phyloP scores from a whole-genome alignment of 306 rosid species.

The Sophora flavescens region DNA sequence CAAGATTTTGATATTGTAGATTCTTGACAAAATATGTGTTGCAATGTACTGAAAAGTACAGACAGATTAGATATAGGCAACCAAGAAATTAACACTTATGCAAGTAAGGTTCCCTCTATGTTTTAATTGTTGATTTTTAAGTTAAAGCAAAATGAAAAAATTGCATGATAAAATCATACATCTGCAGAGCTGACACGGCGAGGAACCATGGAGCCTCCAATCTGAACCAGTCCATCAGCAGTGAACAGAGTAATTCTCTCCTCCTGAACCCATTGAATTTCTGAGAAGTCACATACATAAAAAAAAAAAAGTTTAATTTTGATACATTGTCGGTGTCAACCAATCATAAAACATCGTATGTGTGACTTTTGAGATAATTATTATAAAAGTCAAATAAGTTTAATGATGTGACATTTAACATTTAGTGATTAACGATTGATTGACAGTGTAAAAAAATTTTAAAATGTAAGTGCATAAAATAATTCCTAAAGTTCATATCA shows the following conservation, averaged over 20 bases:
- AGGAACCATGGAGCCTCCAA: constrained; percentile 92
- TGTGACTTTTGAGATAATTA: no score
- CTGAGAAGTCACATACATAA: constrained; percentile 56
- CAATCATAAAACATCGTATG: no score
- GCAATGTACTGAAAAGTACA: constrained; percentile 8
- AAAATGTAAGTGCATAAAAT: no score
- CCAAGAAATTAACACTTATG: not conserved
- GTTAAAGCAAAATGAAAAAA: constrained; percentile 19
- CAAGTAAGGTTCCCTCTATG: not conserved
- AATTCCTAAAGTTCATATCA: not conserved
- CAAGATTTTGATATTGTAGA: not conserved
- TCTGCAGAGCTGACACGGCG: constrained; percentile 68
- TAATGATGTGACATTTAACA: no score
- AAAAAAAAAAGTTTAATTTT: not conserved
- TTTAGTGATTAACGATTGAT: no score
- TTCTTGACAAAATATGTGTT: constrained; percentile 18
- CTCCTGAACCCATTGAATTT: constrained; percentile 86
- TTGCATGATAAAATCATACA: constrained; percentile 53
- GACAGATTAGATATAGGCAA: not conserved
- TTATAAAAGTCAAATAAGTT: no score
- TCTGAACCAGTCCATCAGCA: constrained; percentile 88
- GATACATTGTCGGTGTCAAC: no score
- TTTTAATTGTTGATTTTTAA: not conserved
- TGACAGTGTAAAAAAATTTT: no score
- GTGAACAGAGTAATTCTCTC: constrained; percentile 91